A percentile compares a stretch with the other conserved stretches of the same genome.
Evolutionary conservation across 2,329 filamentous ascomycete genomes (phyloP).

Genomic region (Beauveria sp.): DNA sequence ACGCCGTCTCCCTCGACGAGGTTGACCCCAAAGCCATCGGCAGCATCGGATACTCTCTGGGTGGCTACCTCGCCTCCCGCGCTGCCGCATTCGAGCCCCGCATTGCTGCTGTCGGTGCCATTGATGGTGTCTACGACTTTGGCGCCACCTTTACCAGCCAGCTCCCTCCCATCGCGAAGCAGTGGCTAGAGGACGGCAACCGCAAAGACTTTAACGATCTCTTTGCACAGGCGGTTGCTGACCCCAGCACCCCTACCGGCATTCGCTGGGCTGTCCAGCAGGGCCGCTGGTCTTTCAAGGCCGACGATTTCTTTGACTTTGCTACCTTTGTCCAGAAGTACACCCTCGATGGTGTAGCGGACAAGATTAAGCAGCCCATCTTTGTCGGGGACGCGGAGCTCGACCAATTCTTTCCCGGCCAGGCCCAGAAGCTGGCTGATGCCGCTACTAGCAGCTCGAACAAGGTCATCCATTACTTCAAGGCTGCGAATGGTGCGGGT

Average conservation of each 20-base stretch:
- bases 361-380: conserved; percentile 17
- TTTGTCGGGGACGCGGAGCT: conserved; percentile 18
- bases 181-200: conserved; percentile 14
- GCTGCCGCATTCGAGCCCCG: conserved; percentile 38
- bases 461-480: conserved; percentile 1
- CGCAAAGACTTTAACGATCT: conserved; percentile 16
- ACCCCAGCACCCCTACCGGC: conserved; percentile 9
- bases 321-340: conserved; percentile 13
- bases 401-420: conserved; percentile 15
- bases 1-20: conserved; percentile 19
- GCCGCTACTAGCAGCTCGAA: conserved; percentile 1
- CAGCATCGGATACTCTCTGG: conserved; percentile 33
- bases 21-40: conserved; percentile 26
- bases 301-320: conserved; percentile 17
- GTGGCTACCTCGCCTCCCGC: conserved; percentile 31
- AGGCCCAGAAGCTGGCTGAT: conserved; percentile 1
- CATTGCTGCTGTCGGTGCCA: conserved; percentile 29
- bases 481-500: conserved; percentile 4
- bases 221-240: conserved; percentile 3
- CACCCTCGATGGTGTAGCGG: conserved; percentile 13
- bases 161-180: conserved; percentile 7
- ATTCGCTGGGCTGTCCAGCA: conserved; percentile 20
- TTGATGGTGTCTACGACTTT: conserved; percentile 32
- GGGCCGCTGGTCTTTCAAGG: conserved; percentile 21
- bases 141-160: conserved; percentile 10